Conservation (phyloP, 257 asterid genomes). For the Ilex asprella region DNA sequence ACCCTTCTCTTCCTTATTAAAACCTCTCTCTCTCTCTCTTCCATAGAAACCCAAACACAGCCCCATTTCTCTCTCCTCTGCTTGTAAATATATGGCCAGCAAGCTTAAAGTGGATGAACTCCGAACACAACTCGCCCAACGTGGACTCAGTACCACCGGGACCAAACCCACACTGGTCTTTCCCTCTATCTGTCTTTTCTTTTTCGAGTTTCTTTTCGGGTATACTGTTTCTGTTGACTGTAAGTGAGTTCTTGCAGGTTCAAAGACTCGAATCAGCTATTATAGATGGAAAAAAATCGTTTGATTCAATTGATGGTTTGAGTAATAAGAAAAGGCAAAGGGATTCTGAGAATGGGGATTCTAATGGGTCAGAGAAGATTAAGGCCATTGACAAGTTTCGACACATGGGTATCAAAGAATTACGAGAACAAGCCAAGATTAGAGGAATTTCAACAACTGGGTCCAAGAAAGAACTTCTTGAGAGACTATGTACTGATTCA, state of each 20-base stretch:
- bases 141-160: conserved; percentile 75
- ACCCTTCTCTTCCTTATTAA: not conserved
- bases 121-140: conserved; percentile 52
- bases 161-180: conserved; percentile 54
- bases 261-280: conserved; percentile 61
- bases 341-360: conserved; percentile 25
- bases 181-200: not conserved
- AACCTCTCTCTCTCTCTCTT: not conserved
- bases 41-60: not conserved
- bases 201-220: not conserved
- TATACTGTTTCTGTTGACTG: not conserved
- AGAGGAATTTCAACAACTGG: too few relatives aligned
- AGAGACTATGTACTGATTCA: too few relatives aligned
- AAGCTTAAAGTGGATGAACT: conserved; percentile 62
- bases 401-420: conserved; percentile 56
- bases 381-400: conserved; percentile 45
- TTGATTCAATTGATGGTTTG: conserved; percentile 13
- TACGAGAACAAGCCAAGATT: too few relatives aligned
- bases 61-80: not conserved
- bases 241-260: conserved; percentile 30
- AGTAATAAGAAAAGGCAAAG: conserved; percentile 46
- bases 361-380: conserved; percentile 32
- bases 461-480: too few relatives aligned
- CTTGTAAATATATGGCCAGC: conserved; percentile 15
- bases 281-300: conserved; percentile 26